Conservation (phyloP, 2,329 filamentous ascomycete genomes). For the Cladosporium sp. region DNA sequence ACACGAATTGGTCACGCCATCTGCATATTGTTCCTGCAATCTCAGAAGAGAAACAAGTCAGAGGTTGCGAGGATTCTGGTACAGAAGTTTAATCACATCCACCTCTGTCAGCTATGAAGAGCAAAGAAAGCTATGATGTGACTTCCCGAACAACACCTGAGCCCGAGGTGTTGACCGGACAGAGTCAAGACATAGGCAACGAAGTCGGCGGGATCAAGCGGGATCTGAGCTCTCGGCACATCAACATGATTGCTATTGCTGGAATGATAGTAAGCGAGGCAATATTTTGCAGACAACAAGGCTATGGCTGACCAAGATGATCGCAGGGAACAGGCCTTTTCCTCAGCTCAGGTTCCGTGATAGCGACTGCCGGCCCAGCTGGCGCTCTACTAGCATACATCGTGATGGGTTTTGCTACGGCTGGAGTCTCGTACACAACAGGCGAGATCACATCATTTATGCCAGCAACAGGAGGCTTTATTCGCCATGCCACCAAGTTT, state of each 20-base stretch:
- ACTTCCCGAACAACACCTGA: too few relatives aligned
- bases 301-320: background rate
- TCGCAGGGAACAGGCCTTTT: slow-evolving; percentile 23
- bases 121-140: too few relatives aligned
- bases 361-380: slow-evolving; percentile 21
- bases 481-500: slow-evolving; percentile 35
- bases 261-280: slow-evolving; percentile 18
- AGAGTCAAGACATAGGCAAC: too few relatives aligned
- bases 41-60: too few relatives aligned
- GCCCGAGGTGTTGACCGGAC: too few relatives aligned
- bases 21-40: too few relatives aligned
- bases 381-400: slow-evolving; percentile 32
- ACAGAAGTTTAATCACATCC: too few relatives aligned
- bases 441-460: slow-evolving; percentile 37
- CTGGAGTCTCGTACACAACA: slow-evolving; percentile 32
- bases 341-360: slow-evolving; percentile 21
- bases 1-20: too few relatives aligned
- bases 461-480: slow-evolving; percentile 36
- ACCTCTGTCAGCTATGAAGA: too few relatives aligned
- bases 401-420: slow-evolving; percentile 34
- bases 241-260: slow-evolving; percentile 23
- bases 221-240: slow-evolving; percentile 20
- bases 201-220: background rate
- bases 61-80: too few relatives aligned
- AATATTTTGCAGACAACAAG: background rate